These are phyloP conservation scores for Scutellaria baicalensis DNA, from an alignment of 257 asterid genomes.

Conservation along the genomic window DNA sequence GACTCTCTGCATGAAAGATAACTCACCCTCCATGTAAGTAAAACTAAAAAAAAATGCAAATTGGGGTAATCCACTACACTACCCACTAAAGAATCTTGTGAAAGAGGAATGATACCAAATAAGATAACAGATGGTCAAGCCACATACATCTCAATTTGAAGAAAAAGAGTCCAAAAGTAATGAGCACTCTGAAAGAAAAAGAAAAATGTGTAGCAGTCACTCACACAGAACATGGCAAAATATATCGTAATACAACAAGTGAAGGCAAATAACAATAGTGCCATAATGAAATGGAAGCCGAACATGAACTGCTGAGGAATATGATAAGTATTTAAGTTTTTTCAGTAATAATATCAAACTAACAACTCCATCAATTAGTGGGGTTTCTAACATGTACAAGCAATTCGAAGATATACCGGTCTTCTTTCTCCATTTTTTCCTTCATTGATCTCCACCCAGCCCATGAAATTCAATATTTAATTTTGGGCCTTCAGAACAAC, in stretches of 20 bases:
- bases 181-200: neutral
- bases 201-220: neutral
- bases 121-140: neutral
- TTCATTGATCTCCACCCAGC: slow-evolving; percentile 16
- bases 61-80: neutral
- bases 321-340: slow-evolving; percentile 2
- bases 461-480: slow-evolving; percentile 10
- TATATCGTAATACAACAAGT: neutral
- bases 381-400: slow-evolving; percentile 23
- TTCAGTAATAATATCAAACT: neutral
- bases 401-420: slow-evolving; percentile 12
- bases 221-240: slow-evolving; percentile 9
- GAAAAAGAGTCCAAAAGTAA: slow-evolving; percentile 5
- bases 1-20: neutral
- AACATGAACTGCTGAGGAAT: neutral
- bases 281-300: neutral
- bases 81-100: neutral
- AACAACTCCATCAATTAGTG: slow-evolving; percentile 6
- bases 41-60: neutral
- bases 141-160: neutral
- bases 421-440: slow-evolving; percentile 11
- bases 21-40: neutral
- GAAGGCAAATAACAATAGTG: slow-evolving; percentile 6
- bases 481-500: slow-evolving; percentile 17
- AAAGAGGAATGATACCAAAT: slow-evolving; percentile 1